Base-by-base conservation (phyloP, 2,329 filamentous ascomycete species). In the Rhynchosporium graminicola region DNA sequence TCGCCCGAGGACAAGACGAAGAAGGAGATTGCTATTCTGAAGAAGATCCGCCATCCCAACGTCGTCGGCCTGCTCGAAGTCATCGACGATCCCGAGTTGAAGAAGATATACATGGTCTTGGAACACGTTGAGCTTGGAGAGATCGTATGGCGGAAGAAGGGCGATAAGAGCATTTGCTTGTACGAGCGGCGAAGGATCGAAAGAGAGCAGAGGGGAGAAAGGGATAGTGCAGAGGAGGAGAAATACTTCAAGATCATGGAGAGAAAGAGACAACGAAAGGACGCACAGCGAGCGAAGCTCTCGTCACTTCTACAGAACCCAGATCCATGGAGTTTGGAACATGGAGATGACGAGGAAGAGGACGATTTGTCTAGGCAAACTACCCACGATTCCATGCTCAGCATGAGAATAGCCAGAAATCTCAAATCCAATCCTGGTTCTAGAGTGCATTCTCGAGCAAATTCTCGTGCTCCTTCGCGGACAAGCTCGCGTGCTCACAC, bases 41-140 rank as follows among this genome's bases (percentile, higher is more conserved):
- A 99, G 77, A 99, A 99, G 80, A 96, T 96, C 59, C 88, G 94
- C 36, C 95, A 99, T 76, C 89, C 91, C n/a, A 97, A 99, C 73
- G 91, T 99, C 46, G 95, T 99, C 66, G 93, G 91, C 70, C 81
- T 99, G 45, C 84, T 98, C 67, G 95, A 99, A 78, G 93, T 99
- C 72, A 98, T 99, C 71, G 95, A 99, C 74, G 95, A 99, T 74
- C 94, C 94, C 1, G 91, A 92, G 71, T 86, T 92, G 63, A 95
- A 96, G 79, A 99, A 99, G 78, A 97, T 99, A 65, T 99, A 99
- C 78, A 94, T 99, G 78, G 91, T 98, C 26, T 83, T 99, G 48
- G 95, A 99, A 76, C 94, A 94, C 76, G 93, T 97, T 61, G 92
- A 97, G 74, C 84, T 94, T 46, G 94, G 95, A 57, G 95, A 99